Base-by-base conservation (phyloP, 148 eudicot genomes). In the Nyssa sinensis region DNA sequence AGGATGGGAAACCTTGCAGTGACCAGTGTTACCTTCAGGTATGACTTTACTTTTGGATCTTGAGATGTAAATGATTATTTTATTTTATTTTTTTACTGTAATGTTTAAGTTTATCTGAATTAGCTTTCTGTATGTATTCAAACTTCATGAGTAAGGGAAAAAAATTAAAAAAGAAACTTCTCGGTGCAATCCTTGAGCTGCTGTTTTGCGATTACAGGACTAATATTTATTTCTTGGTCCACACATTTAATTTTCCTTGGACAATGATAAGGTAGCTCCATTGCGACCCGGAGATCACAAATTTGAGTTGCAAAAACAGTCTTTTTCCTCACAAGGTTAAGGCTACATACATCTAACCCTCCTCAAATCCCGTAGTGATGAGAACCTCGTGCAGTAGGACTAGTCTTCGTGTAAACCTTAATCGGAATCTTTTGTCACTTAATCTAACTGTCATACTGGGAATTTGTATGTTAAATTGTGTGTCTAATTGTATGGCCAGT, bases 11-110 rank as follows among this genome's bases (percentile, higher is more conserved):
- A 79, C 98, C 97, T 31, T 95, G 97, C 87, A 76, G 97, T 80
- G 87, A 85, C 76, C 93, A 89, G 23, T 95, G 98, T 78, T 89
- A 86, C 79, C 91, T 90, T 66, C 74, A 71, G 96, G 98, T 92
- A 90, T 64, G 79, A 64, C 3, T 47, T 62, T 60, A 21, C 53
- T 17, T 74, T 68, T 55, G 51, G 25, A 31, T 66, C 31, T 57
- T 37, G 12, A 66, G 66, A 55, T 73, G 47, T 21, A 47, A 7
- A n/a, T 37, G 44, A 37, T n/a, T n/a, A n/a, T n/a, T n/a, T n/a
- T n/a, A n/a, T n/a, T n/a, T n/a, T n/a, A n/a, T n/a, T n/a, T n/a
- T n/a, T n/a, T n/a, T n/a, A 44, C 49, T 5, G 21, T 62, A 51
- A 25, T 11, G 62, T 70, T 31, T n/a, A 13, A 53, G 12, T 69